phyloP scores from a whole-genome alignment of 1,139 yeast species.

The Saccharomyces pastorianus region DNA sequence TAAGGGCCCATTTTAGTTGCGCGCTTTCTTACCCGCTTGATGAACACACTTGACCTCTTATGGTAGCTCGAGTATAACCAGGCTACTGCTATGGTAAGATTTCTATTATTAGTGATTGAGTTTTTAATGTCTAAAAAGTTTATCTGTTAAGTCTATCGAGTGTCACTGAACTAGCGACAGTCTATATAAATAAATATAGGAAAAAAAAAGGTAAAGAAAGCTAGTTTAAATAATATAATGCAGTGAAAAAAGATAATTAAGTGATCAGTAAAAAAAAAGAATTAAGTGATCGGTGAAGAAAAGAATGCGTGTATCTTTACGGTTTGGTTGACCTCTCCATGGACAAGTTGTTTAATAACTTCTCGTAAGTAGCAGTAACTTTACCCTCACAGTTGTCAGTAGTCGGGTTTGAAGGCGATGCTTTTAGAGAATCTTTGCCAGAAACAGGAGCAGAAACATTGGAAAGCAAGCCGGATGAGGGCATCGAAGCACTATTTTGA shows the following conservation, averaged over 20 bases:
- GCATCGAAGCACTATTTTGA: slow-evolving; percentile 1
- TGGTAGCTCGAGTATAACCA: no score
- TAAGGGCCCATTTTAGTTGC: background rate
- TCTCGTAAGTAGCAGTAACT: slow-evolving; percentile 61
- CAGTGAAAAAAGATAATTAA: background rate
- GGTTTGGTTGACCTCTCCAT: slow-evolving; percentile 43
- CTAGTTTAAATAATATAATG: background rate
- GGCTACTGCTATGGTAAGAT: no score
- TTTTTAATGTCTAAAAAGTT: background rate
- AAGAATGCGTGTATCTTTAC: background rate
- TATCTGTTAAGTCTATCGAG: background rate
- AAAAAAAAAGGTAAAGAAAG: background rate
- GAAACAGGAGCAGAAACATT: background rate
- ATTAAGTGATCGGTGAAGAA: background rate
- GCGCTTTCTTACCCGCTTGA: background rate
- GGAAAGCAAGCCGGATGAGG: slow-evolving; percentile 8
- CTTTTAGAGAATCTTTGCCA: background rate
- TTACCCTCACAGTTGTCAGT: slow-evolving; percentile 31
- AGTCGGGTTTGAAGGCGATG: background rate
- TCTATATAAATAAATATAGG: background rate
- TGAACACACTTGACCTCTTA: no score
- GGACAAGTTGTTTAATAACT: slow-evolving; percentile 46
- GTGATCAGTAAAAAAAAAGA: background rate
- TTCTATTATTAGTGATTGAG: background rate
- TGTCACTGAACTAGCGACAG: background rate